Conservation (phyloP, 2,329 filamentous ascomycete genomes). For the Fusarium domesticum region DNA sequence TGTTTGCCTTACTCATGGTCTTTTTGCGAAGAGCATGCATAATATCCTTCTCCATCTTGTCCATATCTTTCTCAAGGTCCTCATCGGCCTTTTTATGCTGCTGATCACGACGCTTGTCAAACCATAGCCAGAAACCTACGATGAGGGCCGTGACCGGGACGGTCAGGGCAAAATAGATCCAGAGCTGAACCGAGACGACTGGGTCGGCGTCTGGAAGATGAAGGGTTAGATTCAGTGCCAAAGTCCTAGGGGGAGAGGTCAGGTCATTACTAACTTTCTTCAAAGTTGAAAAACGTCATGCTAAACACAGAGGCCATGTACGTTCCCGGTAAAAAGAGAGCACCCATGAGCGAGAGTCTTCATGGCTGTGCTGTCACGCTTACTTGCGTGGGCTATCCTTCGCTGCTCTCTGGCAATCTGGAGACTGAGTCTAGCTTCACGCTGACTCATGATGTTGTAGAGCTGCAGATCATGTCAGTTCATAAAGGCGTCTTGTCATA, state of each 20-base stretch:
- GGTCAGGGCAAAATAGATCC: constrained; percentile 63
- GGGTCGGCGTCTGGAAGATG: constrained; percentile 32
- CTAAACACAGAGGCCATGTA: constrained; percentile 62
- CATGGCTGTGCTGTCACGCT: constrained; percentile 62
- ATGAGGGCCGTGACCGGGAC: constrained; percentile 56
- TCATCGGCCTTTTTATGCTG: constrained; percentile 48
- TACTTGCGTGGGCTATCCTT: constrained; percentile 57
- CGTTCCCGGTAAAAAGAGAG: constrained; percentile 61
- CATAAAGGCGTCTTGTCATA: background rate
- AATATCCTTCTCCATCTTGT: constrained; percentile 56
- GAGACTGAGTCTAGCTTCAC: constrained; percentile 61
- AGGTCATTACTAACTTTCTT: constrained; percentile 36
- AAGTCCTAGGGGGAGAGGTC: background rate
- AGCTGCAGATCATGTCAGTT: constrained; percentile 41
- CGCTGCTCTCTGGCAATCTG: constrained; percentile 61
- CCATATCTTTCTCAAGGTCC: constrained; percentile 53
- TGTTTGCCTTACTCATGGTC: constrained; percentile 55
- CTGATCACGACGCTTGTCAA: constrained; percentile 50
- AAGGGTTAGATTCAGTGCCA: constrained; percentile 2
- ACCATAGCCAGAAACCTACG: constrained; percentile 53
- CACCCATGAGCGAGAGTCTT: constrained; percentile 63
- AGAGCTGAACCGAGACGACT: constrained; percentile 51
- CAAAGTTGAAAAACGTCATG: constrained; percentile 67
- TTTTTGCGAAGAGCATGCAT: constrained; percentile 54
- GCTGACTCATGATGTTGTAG: constrained; percentile 65